Percentiles rank a stretch among this genome's conserved stretches.
Evolutionary conservation across 2,329 filamentous ascomycete species (phyloP).

Genomic region (Alternaria brassicicola): DNA sequence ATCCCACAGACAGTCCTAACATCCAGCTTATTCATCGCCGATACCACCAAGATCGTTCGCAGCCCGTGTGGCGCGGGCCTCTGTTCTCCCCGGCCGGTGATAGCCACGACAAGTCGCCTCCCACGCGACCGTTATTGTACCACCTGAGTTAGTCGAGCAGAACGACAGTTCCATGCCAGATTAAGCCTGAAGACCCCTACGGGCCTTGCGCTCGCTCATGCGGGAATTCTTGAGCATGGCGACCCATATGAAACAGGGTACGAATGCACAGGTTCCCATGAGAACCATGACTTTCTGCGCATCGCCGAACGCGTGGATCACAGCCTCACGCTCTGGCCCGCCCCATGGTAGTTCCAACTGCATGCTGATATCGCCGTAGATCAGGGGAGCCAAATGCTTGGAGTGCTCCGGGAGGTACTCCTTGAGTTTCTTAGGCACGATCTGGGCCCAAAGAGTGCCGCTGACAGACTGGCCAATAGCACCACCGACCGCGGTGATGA

Average conservation of each 20-base stretch:
- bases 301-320: constrained; percentile 40
- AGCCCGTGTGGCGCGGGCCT: not conserved
- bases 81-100: not conserved
- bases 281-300: constrained; percentile 42
- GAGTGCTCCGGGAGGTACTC: constrained; percentile 24
- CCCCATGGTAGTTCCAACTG: constrained; percentile 62
- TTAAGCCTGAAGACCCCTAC: constrained; percentile 20
- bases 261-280: constrained; percentile 35
- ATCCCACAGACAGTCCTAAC: not conserved
- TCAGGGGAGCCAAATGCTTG: constrained; percentile 5
- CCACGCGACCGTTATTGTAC: not conserved
- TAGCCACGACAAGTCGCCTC: not conserved
- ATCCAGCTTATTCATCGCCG: not conserved
- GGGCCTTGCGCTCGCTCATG: constrained; percentile 16
- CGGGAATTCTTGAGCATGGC: constrained; percentile 28
- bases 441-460: constrained; percentile 66
- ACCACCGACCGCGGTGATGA: constrained; percentile 61
- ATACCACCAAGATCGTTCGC: not conserved
- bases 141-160: not conserved
- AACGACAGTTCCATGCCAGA: not conserved
- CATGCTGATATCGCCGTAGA: constrained; percentile 53
- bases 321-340: constrained; percentile 52
- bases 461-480: constrained; percentile 57
- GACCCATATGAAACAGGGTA: constrained; percentile 30
- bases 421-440: constrained; percentile 51